Evolutionary conservation across 176 grass and related monocot species (phyloP).

Genomic region (Oryza meridionalis): DNA sequence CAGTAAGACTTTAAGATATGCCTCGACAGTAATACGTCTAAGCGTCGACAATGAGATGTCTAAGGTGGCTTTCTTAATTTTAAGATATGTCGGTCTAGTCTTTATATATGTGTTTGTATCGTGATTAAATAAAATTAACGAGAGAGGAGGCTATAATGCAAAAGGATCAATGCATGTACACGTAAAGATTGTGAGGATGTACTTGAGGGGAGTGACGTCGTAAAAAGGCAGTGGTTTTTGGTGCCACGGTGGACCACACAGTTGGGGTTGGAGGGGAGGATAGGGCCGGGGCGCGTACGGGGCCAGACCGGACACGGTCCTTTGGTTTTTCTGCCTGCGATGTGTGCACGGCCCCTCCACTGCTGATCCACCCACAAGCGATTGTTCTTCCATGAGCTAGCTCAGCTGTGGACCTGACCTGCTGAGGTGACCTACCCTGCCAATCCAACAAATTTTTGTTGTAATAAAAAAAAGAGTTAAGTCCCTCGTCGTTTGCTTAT

Average conservation of each 20-base stretch:
- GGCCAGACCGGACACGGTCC: constrained; percentile 24
- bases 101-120: no score
- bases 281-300: constrained; percentile 21
- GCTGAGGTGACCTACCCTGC: not conserved
- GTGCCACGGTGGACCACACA: not conserved
- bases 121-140: no score
- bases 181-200: constrained; percentile 1
- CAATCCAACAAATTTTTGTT: not conserved
- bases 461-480: no score
- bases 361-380: constrained; percentile 55
- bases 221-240: constrained; percentile 1
- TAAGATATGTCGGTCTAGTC: no score
- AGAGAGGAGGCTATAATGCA: not conserved
- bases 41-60: no score
- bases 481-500: no score
- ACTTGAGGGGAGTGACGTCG: constrained; percentile 6
- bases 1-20: no score
- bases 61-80: no score
- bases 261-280: not conserved
- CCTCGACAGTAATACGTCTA: no score
- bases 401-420: constrained; percentile 36
- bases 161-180: not conserved
- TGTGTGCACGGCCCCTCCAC: constrained; percentile 9
- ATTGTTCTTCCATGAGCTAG: constrained; percentile 36
- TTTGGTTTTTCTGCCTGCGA: constrained; percentile 36